These are phyloP conservation scores for Aspergillus oerlinghausenensis DNA, from an alignment of 2,329 filamentous ascomycete genomes.

Conservation along the genomic window DNA sequence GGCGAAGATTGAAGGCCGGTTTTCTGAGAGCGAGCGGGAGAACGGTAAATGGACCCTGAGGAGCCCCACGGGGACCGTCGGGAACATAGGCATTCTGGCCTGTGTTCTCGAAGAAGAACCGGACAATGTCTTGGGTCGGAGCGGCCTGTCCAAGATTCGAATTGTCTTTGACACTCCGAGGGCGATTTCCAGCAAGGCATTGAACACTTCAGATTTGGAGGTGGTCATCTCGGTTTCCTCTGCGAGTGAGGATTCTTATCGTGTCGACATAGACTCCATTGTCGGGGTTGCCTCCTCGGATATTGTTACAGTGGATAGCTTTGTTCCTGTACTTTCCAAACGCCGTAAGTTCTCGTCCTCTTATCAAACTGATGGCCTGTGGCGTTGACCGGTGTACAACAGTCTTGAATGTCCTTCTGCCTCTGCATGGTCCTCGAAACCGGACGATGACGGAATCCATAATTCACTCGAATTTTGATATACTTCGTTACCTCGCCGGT, in stretches of 20 bases:
- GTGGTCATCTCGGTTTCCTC: slow-evolving; percentile 63
- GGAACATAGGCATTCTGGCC: slow-evolving; percentile 50
- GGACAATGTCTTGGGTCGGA: slow-evolving; percentile 51
- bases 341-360: slow-evolving; percentile 53
- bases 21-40: slow-evolving; percentile 78
- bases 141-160: slow-evolving; percentile 29
- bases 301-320: slow-evolving; percentile 66
- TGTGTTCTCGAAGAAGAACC: slow-evolving; percentile 40
- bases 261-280: slow-evolving; percentile 58
- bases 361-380: neutral
- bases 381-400: slow-evolving; percentile 29
- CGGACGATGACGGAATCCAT: slow-evolving; percentile 54
- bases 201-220: slow-evolving; percentile 35
- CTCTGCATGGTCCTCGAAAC: slow-evolving; percentile 60
- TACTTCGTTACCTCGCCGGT: slow-evolving; percentile 65
- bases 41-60: slow-evolving; percentile 75
- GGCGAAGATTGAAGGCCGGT: slow-evolving; percentile 79
- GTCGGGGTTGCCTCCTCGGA: slow-evolving; percentile 70
- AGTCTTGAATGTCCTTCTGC: slow-evolving; percentile 70
- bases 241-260: slow-evolving; percentile 58
- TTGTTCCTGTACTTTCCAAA: slow-evolving; percentile 69
- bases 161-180: slow-evolving; percentile 36
- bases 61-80: slow-evolving; percentile 57
- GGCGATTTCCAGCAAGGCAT: slow-evolving; percentile 23
- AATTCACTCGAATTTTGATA: slow-evolving; percentile 72